phyloP scores from a whole-genome alignment of 2,329 filamentous ascomycete genomes.

The Colletotrichum sp. region DNA sequence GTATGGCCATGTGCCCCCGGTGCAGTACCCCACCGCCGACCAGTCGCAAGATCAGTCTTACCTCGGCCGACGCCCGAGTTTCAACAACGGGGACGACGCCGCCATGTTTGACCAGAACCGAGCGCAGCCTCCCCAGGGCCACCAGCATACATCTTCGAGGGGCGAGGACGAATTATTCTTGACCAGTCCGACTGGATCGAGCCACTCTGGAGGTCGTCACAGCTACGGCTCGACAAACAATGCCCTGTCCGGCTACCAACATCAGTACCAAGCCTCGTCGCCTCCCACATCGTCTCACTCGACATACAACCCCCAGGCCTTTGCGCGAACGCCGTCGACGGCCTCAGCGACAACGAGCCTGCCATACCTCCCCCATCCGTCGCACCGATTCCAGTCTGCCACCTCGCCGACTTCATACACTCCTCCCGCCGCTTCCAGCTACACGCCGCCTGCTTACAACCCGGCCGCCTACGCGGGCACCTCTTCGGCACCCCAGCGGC shows the following conservation, averaged over 20 bases:
- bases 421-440: constrained; percentile 42
- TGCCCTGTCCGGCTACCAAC: constrained; percentile 57
- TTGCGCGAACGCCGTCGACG: constrained; percentile 59
- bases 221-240: constrained; percentile 49
- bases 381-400: constrained; percentile 41
- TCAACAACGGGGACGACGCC: constrained; percentile 77
- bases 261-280: constrained; percentile 53
- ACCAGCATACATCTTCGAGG: constrained; percentile 32
- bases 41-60: constrained; percentile 44
- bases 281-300: constrained; percentile 51
- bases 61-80: constrained; percentile 67
- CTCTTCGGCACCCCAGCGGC: constrained; percentile 51
- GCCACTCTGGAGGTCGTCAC: constrained; percentile 29
- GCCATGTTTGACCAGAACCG: constrained; percentile 36
- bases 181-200: constrained; percentile 47
- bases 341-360: constrained; percentile 51
- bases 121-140: constrained; percentile 9
- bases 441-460: constrained; percentile 61
- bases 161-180: constrained; percentile 70
- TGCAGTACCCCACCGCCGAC: constrained; percentile 63
- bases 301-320: constrained; percentile 76
- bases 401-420: constrained; percentile 39
- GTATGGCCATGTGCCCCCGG: constrained; percentile 70
- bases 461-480: constrained; percentile 63
- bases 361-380: constrained; percentile 52